Conservation (phyloP, 2,329 filamentous ascomycete genomes). For the Neopestalotiopsis clavispora region DNA sequence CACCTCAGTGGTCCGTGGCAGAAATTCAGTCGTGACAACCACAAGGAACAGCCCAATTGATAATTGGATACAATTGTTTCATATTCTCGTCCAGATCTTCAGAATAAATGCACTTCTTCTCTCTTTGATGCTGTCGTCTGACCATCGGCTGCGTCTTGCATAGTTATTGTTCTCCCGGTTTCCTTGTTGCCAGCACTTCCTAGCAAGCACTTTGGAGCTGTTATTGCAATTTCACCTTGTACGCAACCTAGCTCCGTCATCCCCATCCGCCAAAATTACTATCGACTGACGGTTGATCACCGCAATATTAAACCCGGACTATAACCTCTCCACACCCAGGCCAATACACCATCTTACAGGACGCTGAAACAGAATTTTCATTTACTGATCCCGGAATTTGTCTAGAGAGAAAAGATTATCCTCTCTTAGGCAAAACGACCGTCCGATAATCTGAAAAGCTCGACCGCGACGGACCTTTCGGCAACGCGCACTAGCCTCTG, state of each 20-base stretch:
- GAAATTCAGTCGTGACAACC: not conserved
- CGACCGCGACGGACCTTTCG: not conserved
- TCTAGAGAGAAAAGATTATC: not conserved
- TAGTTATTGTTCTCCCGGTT: not conserved
- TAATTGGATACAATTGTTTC: conserved; percentile 5
- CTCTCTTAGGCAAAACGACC: conserved; percentile 2
- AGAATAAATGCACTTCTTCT: not conserved
- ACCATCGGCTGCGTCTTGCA: not conserved
- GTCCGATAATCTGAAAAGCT: not conserved
- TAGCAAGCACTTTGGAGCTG: not conserved
- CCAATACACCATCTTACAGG: not conserved
- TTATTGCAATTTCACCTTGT: conserved; percentile 1
- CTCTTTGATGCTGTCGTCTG: not conserved
- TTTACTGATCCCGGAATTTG: conserved; percentile 1
- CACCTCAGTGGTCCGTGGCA: not conserved
- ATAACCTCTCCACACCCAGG: conserved; percentile 7
- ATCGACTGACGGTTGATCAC: not conserved
- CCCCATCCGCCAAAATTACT: not conserved
- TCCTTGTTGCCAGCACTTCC: not conserved
- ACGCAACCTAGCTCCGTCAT: not conserved
- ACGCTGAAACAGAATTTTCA: conserved; percentile 13
- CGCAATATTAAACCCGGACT: conserved; percentile 5
- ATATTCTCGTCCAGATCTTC: conserved; percentile 2
- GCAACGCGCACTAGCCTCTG: not conserved
- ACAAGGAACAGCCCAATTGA: not conserved